These are phyloP conservation scores for Olyra latifolia DNA, from an alignment of 176 grass and related monocot species.

Conservation along the genomic window DNA sequence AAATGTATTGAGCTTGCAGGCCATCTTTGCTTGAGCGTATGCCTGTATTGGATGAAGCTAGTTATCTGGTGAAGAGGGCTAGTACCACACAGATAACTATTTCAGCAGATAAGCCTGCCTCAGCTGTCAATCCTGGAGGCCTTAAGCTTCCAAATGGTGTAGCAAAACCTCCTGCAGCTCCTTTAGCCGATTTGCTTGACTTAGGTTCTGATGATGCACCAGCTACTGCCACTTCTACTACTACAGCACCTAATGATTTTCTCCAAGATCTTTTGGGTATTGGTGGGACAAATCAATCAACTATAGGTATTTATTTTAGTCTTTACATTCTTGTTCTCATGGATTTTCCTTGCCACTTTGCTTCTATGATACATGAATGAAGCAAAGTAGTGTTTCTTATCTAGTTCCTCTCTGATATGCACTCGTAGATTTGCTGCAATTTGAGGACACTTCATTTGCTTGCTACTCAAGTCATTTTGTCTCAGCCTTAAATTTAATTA, in stretches of 20 bases:
- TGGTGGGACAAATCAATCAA: constrained; percentile 54
- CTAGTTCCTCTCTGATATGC: not conserved
- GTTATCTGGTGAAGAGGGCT: constrained; percentile 74
- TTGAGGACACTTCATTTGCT: not conserved
- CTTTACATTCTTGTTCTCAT: constrained; percentile 12
- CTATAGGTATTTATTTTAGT: constrained; percentile 54
- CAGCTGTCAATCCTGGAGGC: constrained; percentile 39
- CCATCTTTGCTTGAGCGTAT: constrained; percentile 90
- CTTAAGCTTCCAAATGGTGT: constrained; percentile 88
- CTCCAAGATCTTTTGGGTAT: constrained; percentile 82
- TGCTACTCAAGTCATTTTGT: not conserved
- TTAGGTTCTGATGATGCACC: constrained; percentile 70
- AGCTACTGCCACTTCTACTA: constrained; percentile 32
- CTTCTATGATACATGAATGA: not conserved
- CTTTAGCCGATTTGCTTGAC: constrained; percentile 85
- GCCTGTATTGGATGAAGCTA: constrained; percentile 90
- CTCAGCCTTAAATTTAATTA: constrained; percentile 8
- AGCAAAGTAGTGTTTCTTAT: not conserved
- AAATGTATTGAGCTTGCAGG: constrained; percentile 45
- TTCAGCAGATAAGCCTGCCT: constrained; percentile 53
- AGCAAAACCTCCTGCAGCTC: constrained; percentile 57
- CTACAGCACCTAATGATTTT: constrained; percentile 70
- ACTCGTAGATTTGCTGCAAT: not conserved
- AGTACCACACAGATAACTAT: constrained; percentile 54
- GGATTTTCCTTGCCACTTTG: not conserved